These are phyloP conservation scores for Lithocarpus polystachyus DNA, from an alignment of 306 rosid species.

Conservation along the genomic window DNA sequence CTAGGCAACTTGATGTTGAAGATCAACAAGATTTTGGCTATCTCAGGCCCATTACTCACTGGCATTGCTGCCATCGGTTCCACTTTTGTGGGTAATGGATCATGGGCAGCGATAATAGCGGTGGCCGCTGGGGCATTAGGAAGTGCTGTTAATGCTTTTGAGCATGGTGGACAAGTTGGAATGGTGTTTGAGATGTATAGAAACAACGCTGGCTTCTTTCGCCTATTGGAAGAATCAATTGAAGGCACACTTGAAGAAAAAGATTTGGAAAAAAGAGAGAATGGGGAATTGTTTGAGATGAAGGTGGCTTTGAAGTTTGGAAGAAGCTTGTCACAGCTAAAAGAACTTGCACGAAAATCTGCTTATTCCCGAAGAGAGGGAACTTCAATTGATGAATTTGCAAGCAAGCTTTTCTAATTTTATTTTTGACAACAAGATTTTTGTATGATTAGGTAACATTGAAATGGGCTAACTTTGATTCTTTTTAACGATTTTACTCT, in stretches of 20 bases:
- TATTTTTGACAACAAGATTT: background rate
- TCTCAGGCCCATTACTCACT: too few species aligned
- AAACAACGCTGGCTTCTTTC: slow-evolving; percentile 36
- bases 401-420: slow-evolving; percentile 29
- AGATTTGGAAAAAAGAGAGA: slow-evolving; percentile 38
- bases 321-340: slow-evolving; percentile 21
- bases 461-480: background rate
- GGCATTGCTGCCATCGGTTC: slow-evolving; percentile 18
- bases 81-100: slow-evolving; percentile 21
- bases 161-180: slow-evolving; percentile 43
- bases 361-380: slow-evolving; percentile 31
- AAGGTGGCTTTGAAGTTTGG: slow-evolving; percentile 18
- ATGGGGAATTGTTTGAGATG: slow-evolving; percentile 36
- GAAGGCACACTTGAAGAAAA: slow-evolving; percentile 26
- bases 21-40: slow-evolving; percentile 33
- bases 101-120: slow-evolving; percentile 10
- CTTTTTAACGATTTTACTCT: background rate
- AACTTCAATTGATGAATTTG: slow-evolving; percentile 32
- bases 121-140: slow-evolving; percentile 40
- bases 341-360: slow-evolving; percentile 34
- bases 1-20: slow-evolving; percentile 38
- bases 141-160: slow-evolving; percentile 27
- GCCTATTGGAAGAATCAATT: slow-evolving; percentile 29
- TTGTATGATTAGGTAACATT: background rate
- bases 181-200: slow-evolving; percentile 49